A percentile compares a stretch with the other conserved stretches of the same genome.
Evolutionary conservation across 768 basidiomycete species (phyloP).

Genomic region (Fistulinella prunicolor): DNA sequence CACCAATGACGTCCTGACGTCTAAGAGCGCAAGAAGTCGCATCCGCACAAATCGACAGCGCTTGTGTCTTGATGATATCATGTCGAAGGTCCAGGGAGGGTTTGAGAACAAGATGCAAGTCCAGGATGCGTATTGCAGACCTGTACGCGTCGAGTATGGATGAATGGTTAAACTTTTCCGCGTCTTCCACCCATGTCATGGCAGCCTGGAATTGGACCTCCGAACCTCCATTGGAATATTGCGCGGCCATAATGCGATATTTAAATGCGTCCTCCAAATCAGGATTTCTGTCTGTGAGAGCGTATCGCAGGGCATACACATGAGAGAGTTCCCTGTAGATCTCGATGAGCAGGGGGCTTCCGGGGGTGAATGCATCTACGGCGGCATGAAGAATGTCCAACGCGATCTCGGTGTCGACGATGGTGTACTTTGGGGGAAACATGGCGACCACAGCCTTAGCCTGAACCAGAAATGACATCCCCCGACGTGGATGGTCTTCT

Average conservation of each 20-base stretch:
- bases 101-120: conserved; percentile 18
- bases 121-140: conserved; percentile 16
- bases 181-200: conserved; percentile 22
- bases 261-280: conserved; percentile 26
- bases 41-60: conserved; percentile 20
- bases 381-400: conserved; percentile 16
- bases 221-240: conserved; percentile 18
- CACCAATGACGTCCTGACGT: conserved; percentile 15
- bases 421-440: conserved; percentile 1
- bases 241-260: conserved; percentile 16
- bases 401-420: conserved; percentile 18
- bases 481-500: conserved; percentile 13
- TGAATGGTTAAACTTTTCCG: conserved; percentile 16
- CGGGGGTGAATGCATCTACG: conserved; percentile 1
- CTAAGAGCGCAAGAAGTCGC: conserved; percentile 28
- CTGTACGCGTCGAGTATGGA: conserved; percentile 18
- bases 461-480: conserved; percentile 16
- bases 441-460: conserved; percentile 16
- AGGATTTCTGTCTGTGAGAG: conserved; percentile 4
- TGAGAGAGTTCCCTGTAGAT: conserved; percentile 13
- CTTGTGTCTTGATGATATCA: conserved; percentile 10
- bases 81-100: conserved; percentile 14
- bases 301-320: conserved; percentile 6
- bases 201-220: conserved; percentile 13
- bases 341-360: conserved; percentile 11